Percentiles rank a stretch among this genome's conserved stretches.
These are phyloP conservation scores for Linum usitatissimum DNA, from an alignment of 345 rosid species.

Conservation along the genomic window DNA sequence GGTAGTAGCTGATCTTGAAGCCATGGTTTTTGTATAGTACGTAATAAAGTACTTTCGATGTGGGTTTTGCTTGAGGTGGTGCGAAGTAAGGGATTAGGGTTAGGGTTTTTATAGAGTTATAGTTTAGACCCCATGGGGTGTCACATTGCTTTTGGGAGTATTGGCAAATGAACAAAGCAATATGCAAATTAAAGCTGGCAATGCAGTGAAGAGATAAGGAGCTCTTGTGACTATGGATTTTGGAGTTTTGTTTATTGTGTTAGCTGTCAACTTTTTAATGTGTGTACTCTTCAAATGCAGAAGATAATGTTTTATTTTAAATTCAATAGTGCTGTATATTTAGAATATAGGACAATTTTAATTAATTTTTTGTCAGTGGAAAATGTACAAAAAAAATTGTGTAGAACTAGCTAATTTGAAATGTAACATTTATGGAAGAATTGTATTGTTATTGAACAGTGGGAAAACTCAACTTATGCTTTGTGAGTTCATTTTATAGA, in stretches of 20 bases:
- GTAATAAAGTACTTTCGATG: not conserved
- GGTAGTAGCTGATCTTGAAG: constrained; percentile 27
- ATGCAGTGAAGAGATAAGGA: constrained; percentile 8
- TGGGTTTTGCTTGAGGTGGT: constrained; percentile 7
- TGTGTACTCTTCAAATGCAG: not conserved
- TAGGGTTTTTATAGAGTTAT: constrained; percentile 19
- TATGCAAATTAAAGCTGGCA: constrained; percentile 14
- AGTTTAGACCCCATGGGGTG: too few relatives aligned
- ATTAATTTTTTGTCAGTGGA: too few relatives aligned
- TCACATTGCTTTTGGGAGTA: not conserved
- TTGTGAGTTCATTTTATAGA: too few relatives aligned
- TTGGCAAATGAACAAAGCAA: not conserved
- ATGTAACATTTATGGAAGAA: too few relatives aligned
- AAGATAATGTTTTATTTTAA: too few relatives aligned
- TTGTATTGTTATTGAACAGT: too few relatives aligned
- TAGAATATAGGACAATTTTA: not conserved
- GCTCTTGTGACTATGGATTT: constrained; percentile 1
- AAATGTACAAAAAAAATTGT: too few relatives aligned
- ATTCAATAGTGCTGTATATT: not conserved
- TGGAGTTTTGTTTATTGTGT: constrained; percentile 14
- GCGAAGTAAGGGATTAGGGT: constrained; percentile 2
- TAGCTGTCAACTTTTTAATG: constrained; percentile 7
- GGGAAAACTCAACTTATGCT: too few relatives aligned
- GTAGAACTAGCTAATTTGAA: too few relatives aligned
- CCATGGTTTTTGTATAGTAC: constrained; percentile 19